A percentile compares a stretch with the other conserved stretches of the same genome.
phyloP scores from a whole-genome alignment of 179 eudicot genomes.

The Silene coronaria region DNA sequence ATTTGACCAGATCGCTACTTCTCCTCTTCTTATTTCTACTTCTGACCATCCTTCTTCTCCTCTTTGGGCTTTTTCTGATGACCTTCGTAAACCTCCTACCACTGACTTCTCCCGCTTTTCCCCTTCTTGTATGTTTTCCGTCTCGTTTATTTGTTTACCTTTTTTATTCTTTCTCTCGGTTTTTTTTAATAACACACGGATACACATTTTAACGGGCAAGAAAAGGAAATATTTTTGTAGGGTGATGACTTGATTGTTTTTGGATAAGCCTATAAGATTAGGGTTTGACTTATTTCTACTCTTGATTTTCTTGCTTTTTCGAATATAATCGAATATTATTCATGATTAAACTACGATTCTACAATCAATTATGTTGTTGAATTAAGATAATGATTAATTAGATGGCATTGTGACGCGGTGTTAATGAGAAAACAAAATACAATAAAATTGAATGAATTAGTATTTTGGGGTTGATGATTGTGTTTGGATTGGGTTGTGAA shows the following conservation, averaged over 20 bases:
- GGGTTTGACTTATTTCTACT: neutral
- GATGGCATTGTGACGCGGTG: neutral
- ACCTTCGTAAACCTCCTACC: conserved; percentile 25
- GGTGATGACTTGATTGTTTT: neutral
- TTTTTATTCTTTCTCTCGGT: too few relatives aligned
- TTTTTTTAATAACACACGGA: too few relatives aligned
- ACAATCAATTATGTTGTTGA: neutral
- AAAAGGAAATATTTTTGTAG: neutral
- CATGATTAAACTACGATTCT: neutral
- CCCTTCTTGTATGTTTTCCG: conserved; percentile 20
- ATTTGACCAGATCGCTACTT: conserved; percentile 60
- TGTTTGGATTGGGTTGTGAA: neutral
- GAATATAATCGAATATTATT: neutral
- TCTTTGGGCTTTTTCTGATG: conserved; percentile 62
- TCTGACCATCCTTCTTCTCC: conserved; percentile 69
- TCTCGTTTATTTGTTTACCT: too few relatives aligned
- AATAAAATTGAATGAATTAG: neutral
- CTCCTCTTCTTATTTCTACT: conserved; percentile 31
- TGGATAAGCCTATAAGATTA: neutral
- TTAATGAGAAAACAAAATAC: too few relatives aligned
- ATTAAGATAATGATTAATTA: too few relatives aligned
- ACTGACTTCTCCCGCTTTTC: conserved; percentile 29
- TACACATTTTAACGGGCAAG: too few relatives aligned
- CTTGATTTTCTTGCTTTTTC: neutral
- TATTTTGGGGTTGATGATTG: conserved; percentile 9